Conservation (phyloP, 1,284 basidiomycete genomes). For the Agaricales sp. region DNA sequence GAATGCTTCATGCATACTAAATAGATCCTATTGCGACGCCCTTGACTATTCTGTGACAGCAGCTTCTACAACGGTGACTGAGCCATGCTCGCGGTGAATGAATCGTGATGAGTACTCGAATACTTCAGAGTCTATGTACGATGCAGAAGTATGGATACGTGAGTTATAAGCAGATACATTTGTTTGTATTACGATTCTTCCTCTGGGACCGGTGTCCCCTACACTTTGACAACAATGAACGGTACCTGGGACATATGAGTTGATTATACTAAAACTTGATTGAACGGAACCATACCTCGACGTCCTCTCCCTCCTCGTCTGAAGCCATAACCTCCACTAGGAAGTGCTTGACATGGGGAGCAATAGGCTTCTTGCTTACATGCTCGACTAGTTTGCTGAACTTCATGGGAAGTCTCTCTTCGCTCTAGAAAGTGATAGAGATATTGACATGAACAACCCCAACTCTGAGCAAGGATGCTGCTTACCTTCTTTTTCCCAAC, state of each 20-base stretch:
- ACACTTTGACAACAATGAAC: conserved; percentile 55
- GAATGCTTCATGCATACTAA: too few species aligned
- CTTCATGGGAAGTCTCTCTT: conserved; percentile 81
- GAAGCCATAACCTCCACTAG: conserved; percentile 93
- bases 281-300: conserved; percentile 44
- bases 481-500: conserved; percentile 83
- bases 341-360: conserved; percentile 70
- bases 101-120: too few species aligned
- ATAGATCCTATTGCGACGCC: too few species aligned
- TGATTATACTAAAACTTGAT: background rate
- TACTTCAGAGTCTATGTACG: too few species aligned
- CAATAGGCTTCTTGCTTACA: conserved; percentile 90
- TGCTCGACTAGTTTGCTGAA: conserved; percentile 89
- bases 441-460: background rate
- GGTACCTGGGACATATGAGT: conserved; percentile 37
- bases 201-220: too few species aligned
- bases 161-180: too few species aligned
- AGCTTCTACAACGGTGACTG: too few species aligned
- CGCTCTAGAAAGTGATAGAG: conserved; percentile 41
- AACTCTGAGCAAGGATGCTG: conserved; percentile 6
- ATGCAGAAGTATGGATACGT: too few species aligned
- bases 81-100: too few species aligned
- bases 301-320: conserved; percentile 85
- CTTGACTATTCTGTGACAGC: too few species aligned
- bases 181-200: too few species aligned